phyloP scores from a whole-genome alignment of 441 rosid species.

The Breynia disticha region DNA sequence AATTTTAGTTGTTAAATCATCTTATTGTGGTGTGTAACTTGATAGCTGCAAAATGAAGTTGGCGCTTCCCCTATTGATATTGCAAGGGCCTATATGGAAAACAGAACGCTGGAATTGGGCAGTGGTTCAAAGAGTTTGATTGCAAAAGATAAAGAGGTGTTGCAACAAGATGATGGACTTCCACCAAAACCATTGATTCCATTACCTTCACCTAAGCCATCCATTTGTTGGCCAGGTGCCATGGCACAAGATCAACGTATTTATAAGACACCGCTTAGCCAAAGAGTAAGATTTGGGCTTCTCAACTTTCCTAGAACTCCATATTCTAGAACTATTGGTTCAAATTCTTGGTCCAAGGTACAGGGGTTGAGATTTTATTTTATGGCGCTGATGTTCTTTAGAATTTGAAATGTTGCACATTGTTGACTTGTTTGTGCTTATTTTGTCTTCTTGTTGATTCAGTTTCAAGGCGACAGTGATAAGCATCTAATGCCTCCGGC shows the following conservation, averaged over 20 bases:
- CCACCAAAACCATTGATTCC: constrained; percentile 33
- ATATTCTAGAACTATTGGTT: constrained; percentile 56
- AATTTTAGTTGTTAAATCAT: not conserved
- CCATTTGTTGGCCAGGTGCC: constrained; percentile 79
- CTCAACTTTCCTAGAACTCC: constrained; percentile 67
- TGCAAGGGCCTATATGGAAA: constrained; percentile 78
- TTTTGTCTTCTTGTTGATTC: constrained; percentile 27
- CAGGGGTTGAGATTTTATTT: constrained; percentile 9
- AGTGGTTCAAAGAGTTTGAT: constrained; percentile 30
- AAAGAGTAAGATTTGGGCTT: constrained; percentile 50
- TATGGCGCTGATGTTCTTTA: not conserved
- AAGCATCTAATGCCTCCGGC: constrained; percentile 28
- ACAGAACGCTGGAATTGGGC: constrained; percentile 33
- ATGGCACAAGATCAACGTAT: constrained; percentile 44
- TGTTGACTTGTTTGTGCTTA: constrained; percentile 12
- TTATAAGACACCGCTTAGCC: constrained; percentile 59
- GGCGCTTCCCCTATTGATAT: constrained; percentile 70
- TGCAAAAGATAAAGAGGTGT: constrained; percentile 34
- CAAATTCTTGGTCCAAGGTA: constrained; percentile 68
- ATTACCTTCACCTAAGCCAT: constrained; percentile 46
- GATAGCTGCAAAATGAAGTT: constrained; percentile 35
- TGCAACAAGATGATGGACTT: constrained; percentile 23
- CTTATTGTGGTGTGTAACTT: constrained; percentile 7
- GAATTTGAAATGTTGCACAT: not conserved
- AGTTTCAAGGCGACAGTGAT: constrained; percentile 33